Percentiles rank a stretch among this genome's conserved stretches.
These are phyloP conservation scores for Ceratocystis papillata DNA, from an alignment of 2,329 filamentous ascomycete species.

Conservation along the genomic window DNA sequence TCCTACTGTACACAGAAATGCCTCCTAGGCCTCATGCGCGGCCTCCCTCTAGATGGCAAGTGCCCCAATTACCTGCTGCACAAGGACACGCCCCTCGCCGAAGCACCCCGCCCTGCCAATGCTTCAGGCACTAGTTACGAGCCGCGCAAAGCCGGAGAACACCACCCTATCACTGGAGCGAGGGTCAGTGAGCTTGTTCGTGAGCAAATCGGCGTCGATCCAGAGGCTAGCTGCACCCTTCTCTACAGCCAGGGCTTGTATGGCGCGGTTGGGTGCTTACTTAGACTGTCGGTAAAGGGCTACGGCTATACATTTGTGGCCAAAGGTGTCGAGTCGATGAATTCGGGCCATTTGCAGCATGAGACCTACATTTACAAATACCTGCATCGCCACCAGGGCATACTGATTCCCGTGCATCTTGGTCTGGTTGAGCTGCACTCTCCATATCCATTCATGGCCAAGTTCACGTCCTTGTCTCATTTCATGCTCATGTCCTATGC, in stretches of 20 bases:
- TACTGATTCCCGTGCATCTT: neutral
- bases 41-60: neutral
- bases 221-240: neutral
- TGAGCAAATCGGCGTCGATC: neutral
- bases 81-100: neutral
- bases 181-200: neutral
- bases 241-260: neutral
- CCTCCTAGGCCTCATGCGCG: neutral
- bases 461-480: neutral
- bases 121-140: neutral
- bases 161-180: neutral
- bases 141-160: too few relatives aligned
- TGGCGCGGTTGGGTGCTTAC: neutral
- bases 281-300: neutral
- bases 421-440: neutral
- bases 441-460: neutral
- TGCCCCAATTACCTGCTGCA: neutral
- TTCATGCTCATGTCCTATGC: neutral
- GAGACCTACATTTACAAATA: neutral
- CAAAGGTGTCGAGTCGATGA: neutral
- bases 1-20: neutral
- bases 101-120: neutral
- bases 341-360: neutral
- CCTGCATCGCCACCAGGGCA: neutral
- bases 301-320: neutral